These are phyloP conservation scores for Erysimum pusillum DNA, from an alignment of 441 rosid genomes.

Conservation along the genomic window DNA sequence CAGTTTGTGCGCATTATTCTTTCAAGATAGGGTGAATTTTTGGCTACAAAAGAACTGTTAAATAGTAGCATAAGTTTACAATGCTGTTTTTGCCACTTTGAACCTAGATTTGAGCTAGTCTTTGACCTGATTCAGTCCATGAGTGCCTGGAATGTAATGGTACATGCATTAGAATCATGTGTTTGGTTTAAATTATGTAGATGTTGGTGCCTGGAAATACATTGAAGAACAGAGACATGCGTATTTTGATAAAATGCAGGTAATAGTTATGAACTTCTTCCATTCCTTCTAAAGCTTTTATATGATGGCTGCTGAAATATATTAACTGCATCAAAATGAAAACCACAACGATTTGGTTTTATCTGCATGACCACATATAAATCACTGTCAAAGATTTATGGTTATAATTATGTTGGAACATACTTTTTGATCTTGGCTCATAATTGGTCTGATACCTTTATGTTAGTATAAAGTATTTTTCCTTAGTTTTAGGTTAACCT, in stretches of 20 bases:
- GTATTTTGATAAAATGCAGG: slow-evolving; percentile 95
- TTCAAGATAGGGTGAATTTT: not conserved
- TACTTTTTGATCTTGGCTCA: slow-evolving; percentile 11
- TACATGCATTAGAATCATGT: slow-evolving; percentile 8
- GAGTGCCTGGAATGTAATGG: too few species aligned
- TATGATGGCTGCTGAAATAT: slow-evolving; percentile 9
- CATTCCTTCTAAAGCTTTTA: not conserved
- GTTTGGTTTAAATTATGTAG: slow-evolving; percentile 49
- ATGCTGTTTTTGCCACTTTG: slow-evolving; percentile 16
- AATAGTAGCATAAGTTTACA: slow-evolving; percentile 1
- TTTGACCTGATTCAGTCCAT: slow-evolving; percentile 14
- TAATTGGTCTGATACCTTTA: not conserved
- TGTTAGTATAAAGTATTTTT: not conserved
- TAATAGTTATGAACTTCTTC: slow-evolving; percentile 39
- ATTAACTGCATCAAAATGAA: not conserved
- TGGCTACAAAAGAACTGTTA: not conserved
- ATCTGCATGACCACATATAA: slow-evolving; percentile 10
- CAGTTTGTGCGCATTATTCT: slow-evolving; percentile 1
- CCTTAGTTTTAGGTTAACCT: slow-evolving; percentile 1
- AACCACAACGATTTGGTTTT: not conserved
- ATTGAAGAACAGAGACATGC: slow-evolving; percentile 88
- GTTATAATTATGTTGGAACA: not conserved
- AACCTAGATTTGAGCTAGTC: slow-evolving; percentile 17
- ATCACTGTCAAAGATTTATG: not conserved
- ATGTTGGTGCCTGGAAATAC: slow-evolving; percentile 90